Evolutionary conservation across 2,329 filamentous ascomycete species (phyloP), one percentile per base, ranked within the genome.

Genomic region (Pseudogymnoascus sp.): DNA sequence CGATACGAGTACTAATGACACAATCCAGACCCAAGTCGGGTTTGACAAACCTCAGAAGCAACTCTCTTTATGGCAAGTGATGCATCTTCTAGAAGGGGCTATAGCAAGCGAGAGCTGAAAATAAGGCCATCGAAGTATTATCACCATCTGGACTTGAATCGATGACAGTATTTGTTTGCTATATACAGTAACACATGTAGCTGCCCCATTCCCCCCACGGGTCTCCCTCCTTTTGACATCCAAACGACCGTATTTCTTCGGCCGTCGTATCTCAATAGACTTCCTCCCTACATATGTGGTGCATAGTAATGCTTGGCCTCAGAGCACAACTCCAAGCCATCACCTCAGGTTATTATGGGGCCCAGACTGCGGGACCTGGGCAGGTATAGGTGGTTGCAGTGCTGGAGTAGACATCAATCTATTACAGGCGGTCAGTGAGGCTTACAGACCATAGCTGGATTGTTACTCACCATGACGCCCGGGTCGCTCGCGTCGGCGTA

Each of bases 311-410:
- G 16, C 11, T 20, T 33, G 3, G 28, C 11, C 28, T 33, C 28
- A 33, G 18, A 18, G 8, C 28, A 54, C 8, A 18, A 11, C 5
- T 14, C 41, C 12, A 18, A 4, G 5, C 25, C n/a, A 18, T 50
- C 12, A 18, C 33, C 16, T 18, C 9, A 18, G 5, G 16, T 18
- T 54, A 54, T 12, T 54, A 54, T 54, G 47, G 47, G 9, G 25
- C 25, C 79, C 79, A 81, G 11, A 81, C 77, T 47, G 72, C 74
- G 1, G 79, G 79, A 12, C 78, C 79, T 1, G 79, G 79, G 58
- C 68, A 70, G 3, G 73, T 80, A 65, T 81, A 82, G 0, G 74
- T 77, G 0, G 77, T 79, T 7, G 72, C 73, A 25, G 71, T 74
- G 61, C 73, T 74, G 1, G 70, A 67, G 66, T 81, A 80, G 35